Conservation (phyloP, 2,329 filamentous ascomycete genomes). For the Lizonia empirigonia region DNA sequence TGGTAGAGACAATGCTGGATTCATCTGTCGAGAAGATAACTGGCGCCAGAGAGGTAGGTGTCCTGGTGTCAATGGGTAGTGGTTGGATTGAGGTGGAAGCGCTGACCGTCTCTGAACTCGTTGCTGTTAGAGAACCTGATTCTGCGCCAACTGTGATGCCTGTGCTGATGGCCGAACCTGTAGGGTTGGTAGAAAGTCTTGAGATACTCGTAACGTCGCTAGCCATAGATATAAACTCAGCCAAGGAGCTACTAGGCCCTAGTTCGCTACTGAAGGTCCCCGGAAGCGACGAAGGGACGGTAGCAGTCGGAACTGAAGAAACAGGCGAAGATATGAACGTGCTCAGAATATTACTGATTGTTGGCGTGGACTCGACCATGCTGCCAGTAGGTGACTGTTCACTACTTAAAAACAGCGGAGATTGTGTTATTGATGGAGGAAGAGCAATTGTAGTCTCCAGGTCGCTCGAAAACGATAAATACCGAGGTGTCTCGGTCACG, state of each 20-base stretch:
- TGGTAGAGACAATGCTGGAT: background rate
- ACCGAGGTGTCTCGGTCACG: background rate
- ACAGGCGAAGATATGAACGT: background rate
- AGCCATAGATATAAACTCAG: background rate
- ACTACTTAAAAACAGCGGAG: background rate
- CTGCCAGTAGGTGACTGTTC: background rate
- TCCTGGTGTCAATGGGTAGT: background rate
- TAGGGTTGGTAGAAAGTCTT: background rate
- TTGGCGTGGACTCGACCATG: background rate
- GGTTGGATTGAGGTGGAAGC: background rate
- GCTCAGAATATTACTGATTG: background rate
- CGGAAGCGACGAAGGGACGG: background rate
- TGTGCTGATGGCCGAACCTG: background rate
- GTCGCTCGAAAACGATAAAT: background rate
- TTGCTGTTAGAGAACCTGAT: background rate
- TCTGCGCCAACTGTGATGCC: background rate
- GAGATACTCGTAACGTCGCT: background rate
- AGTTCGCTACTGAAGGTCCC: background rate
- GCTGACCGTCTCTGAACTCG: background rate
- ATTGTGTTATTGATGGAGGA: background rate
- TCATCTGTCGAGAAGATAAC: background rate
- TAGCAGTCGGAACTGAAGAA: background rate
- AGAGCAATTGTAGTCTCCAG: background rate
- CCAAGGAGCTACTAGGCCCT: background rate
- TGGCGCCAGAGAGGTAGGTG: background rate